Conservation (phyloP, 371 early-diverging fungal genomes). For the Mucor lusitanicus region DNA sequence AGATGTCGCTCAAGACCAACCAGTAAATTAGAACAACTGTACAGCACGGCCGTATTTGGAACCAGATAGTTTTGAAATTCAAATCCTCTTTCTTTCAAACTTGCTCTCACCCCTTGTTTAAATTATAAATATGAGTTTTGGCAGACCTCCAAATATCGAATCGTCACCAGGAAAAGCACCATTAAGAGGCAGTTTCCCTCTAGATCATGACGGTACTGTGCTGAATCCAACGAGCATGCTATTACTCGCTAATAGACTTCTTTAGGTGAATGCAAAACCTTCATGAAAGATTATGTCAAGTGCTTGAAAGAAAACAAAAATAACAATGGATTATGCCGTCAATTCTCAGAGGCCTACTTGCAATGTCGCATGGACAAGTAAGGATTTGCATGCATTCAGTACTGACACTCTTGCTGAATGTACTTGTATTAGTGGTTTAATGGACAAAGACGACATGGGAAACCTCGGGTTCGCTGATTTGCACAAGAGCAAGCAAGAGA, state of each 20-base stretch:
- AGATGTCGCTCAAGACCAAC: neutral
- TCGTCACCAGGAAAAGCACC: slow-evolving; percentile 72
- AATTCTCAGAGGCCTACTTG: slow-evolving; percentile 71
- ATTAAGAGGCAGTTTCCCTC: slow-evolving; percentile 78
- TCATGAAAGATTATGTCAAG: slow-evolving; percentile 72
- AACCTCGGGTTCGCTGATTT: slow-evolving; percentile 71
- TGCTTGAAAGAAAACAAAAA: slow-evolving; percentile 74
- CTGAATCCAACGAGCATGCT: neutral
- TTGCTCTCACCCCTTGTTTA: slow-evolving; percentile 2
- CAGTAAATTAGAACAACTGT: neutral
- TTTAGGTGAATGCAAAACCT: slow-evolving; percentile 72
- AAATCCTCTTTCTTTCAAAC: neutral
- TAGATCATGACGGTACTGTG: slow-evolving; percentile 70
- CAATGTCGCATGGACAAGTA: slow-evolving; percentile 87
- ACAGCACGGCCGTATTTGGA: neutral
- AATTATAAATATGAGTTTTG: slow-evolving; percentile 59
- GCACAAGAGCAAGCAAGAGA: neutral
- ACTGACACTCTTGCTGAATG: neutral
- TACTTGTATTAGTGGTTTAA: slow-evolving; percentile 55
- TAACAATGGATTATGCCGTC: slow-evolving; percentile 67
- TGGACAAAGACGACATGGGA: slow-evolving; percentile 69
- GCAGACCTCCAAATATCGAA: slow-evolving; percentile 61
- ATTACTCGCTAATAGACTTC: neutral
- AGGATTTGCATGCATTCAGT: neutral
- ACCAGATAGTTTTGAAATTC: neutral